Conservation (phyloP, 495 filamentous ascomycete species). For the Chlorociboria aeruginascens region DNA sequence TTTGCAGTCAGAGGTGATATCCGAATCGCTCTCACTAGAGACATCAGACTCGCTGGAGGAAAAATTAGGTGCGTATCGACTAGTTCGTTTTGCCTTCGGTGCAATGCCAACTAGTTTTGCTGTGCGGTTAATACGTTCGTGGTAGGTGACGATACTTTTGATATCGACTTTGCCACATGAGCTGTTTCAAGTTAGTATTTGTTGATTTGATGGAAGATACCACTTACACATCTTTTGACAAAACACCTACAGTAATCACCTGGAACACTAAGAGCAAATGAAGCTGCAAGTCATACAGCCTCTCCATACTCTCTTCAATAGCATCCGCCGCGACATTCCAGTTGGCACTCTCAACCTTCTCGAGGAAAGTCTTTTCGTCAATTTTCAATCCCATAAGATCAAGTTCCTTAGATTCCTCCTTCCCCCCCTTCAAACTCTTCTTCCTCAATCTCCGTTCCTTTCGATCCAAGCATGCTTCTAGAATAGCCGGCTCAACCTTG, state of each 20-base stretch:
- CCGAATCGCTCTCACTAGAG: slow-evolving; percentile 4
- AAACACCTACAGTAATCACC: slow-evolving; percentile 6
- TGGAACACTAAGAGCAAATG: slow-evolving; percentile 12
- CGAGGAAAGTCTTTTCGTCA: slow-evolving; percentile 7
- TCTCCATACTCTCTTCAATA: neutral
- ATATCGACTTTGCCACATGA: slow-evolving; percentile 5
- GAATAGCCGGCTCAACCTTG: slow-evolving; percentile 3
- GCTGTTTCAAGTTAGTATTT: neutral
- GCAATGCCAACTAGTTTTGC: slow-evolving; percentile 9
- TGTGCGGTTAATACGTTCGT: slow-evolving; percentile 9
- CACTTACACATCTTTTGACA: slow-evolving; percentile 11
- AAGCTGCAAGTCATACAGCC: slow-evolving; percentile 12
- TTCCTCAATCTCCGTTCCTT: slow-evolving; percentile 5
- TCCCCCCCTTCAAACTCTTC: neutral
- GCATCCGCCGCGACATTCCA: neutral
- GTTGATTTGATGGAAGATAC: neutral
- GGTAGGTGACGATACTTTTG: slow-evolving; percentile 6
- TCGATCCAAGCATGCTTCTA: neutral
- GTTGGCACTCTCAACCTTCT: slow-evolving; percentile 3
- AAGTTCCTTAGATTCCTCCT: neutral
- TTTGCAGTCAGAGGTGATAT: neutral
- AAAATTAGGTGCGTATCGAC: neutral
- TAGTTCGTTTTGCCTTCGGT: neutral
- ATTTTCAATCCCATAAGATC: slow-evolving; percentile 1
- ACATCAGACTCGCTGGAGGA: neutral